phyloP scores from a whole-genome alignment of 179 eudicot genomes.

The Carnegiea gigantea region DNA sequence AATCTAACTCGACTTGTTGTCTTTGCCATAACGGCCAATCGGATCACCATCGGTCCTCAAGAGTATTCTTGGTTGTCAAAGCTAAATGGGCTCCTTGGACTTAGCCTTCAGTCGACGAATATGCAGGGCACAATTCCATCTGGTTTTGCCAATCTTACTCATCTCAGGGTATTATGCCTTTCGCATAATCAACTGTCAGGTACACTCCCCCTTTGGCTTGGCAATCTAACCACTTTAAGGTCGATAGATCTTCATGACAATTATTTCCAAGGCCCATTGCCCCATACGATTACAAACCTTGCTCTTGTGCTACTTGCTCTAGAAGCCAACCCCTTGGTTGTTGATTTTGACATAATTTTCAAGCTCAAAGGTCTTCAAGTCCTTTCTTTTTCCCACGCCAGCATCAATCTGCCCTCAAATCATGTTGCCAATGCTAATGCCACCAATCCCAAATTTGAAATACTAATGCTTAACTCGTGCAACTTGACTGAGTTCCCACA shows the following conservation, averaged over 20 bases:
- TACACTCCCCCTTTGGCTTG: constrained; percentile 24
- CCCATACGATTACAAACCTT: constrained; percentile 19
- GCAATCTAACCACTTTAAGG: constrained; percentile 21
- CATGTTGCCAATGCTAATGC: not conserved
- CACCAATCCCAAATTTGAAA: not conserved
- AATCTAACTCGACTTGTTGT: constrained; percentile 19
- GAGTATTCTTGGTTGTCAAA: constrained; percentile 20
- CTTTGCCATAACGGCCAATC: constrained; percentile 5
- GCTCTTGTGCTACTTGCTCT: constrained; percentile 9
- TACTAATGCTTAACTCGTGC: not conserved
- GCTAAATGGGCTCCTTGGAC: constrained; percentile 7
- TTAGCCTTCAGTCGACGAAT: constrained; percentile 7
- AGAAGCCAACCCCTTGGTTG: constrained; percentile 10
- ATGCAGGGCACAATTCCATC: constrained; percentile 21
- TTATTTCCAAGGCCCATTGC: constrained; percentile 16
- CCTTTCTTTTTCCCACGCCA: not conserved
- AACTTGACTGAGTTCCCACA: constrained; percentile 11
- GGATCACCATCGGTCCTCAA: not conserved
- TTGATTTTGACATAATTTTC: constrained; percentile 7
- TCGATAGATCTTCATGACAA: not conserved
- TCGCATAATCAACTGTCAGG: constrained; percentile 11
- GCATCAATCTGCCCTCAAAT: not conserved
- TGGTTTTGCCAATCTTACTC: constrained; percentile 28
- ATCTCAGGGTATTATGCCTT: not conserved
- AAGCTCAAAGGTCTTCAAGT: not conserved